A percentile compares a stretch with the other conserved stretches of the same genome.
phyloP scores from a whole-genome alignment of 352 stramenopile genomes.

The Blastocystis sp. region DNA sequence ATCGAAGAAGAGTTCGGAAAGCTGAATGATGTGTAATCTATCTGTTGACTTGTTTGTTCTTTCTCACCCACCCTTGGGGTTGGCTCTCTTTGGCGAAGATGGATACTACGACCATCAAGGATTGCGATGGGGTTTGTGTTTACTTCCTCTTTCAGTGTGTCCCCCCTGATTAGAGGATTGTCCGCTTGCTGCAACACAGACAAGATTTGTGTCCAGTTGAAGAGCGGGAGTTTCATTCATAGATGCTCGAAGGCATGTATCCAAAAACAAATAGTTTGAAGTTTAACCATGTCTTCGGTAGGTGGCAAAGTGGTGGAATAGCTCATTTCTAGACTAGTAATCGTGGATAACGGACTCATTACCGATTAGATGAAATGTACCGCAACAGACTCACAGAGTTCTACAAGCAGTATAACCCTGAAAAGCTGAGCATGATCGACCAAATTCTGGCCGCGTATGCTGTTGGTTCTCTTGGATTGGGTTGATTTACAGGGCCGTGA shows the following conservation, averaged over 20 bases:
- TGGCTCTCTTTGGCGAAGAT: too few relatives aligned
- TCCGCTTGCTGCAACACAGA: too few relatives aligned
- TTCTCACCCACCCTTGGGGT: background rate
- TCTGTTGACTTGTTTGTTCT: background rate
- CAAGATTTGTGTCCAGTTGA: background rate
- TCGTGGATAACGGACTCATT: background rate
- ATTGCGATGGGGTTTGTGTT: too few relatives aligned
- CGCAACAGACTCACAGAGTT: conserved; percentile 35
- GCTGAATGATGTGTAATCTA: conserved; percentile 28
- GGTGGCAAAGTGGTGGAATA: background rate
- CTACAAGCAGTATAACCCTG: conserved; percentile 53
- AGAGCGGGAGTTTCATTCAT: conserved; percentile 39
- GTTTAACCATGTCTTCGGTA: conserved; percentile 30
- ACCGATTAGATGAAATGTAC: conserved; percentile 30
- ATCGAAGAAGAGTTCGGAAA: conserved; percentile 40
- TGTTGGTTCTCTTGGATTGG: background rate
- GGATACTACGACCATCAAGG: too few relatives aligned
- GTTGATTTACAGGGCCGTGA: conserved; percentile 19
- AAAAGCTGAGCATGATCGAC: conserved; percentile 50
- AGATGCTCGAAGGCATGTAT: background rate
- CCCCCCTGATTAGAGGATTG: too few relatives aligned
- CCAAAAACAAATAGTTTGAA: background rate
- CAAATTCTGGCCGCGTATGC: conserved; percentile 51
- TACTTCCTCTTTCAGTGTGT: too few relatives aligned
- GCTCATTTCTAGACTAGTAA: conserved; percentile 6